Conservation (phyloP, 2,329 filamentous ascomycete genomes). For the Fusarium kyushuense region DNA sequence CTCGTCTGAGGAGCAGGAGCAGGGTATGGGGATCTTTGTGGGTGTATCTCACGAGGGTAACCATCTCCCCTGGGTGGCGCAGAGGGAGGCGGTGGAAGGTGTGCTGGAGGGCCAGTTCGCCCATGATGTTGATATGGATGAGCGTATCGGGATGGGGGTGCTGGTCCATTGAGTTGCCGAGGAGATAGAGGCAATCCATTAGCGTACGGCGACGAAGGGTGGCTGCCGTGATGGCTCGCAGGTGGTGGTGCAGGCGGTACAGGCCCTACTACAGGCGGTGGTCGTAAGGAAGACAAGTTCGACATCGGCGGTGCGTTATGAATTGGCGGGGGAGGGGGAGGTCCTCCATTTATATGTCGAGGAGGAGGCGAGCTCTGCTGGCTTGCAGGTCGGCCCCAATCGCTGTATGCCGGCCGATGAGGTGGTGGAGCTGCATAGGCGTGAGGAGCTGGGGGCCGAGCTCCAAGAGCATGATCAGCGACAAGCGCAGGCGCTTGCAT, state of each 20-base stretch:
- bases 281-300: slow-evolving; percentile 62
- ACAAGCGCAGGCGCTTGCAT: slow-evolving; percentile 43
- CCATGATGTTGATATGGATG: slow-evolving; percentile 51
- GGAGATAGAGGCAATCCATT: slow-evolving; percentile 65
- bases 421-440: slow-evolving; percentile 48
- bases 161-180: slow-evolving; percentile 58
- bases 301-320: slow-evolving; percentile 49
- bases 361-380: slow-evolving; percentile 62
- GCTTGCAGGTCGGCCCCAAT: slow-evolving; percentile 65
- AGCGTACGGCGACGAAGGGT: slow-evolving; percentile 50
- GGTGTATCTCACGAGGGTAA: slow-evolving; percentile 57
- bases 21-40: slow-evolving; percentile 57
- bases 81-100: neutral
- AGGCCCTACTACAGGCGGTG: slow-evolving; percentile 60
- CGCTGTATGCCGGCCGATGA: slow-evolving; percentile 51
- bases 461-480: slow-evolving; percentile 47
- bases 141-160: slow-evolving; percentile 58
- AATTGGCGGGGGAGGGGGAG: slow-evolving; percentile 32
- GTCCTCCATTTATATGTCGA: slow-evolving; percentile 64
- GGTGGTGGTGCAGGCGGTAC: slow-evolving; percentile 57
- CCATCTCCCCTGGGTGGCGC: slow-evolving; percentile 50
- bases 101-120: slow-evolving; percentile 39
- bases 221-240: slow-evolving; percentile 56
- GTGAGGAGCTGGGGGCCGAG: slow-evolving; percentile 47
- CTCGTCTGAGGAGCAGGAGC: slow-evolving; percentile 59